A percentile compares a stretch with the other conserved stretches of the same genome.
Evolutionary conservation across 805 yeast species (phyloP).

Genomic region (Metschnikowia bowlesiae): DNA sequence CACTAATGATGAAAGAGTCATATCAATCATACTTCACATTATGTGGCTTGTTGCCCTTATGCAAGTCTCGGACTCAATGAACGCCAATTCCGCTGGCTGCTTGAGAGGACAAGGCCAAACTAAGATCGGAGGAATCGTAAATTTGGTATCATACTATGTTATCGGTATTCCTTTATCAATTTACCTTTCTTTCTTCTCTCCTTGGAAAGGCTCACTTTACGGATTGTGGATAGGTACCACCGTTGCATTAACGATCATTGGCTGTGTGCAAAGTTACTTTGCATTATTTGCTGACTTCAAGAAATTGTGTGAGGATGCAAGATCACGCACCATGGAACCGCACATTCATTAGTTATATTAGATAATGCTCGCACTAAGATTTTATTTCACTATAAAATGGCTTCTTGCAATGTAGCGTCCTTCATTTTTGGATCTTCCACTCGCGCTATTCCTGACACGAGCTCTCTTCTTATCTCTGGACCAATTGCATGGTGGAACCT

Average conservation of each 20-base stretch:
- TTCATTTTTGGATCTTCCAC: slow-evolving; percentile 23
- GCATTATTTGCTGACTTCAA: slow-evolving; percentile 45
- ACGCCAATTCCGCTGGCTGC: slow-evolving; percentile 72
- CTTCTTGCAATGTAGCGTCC: slow-evolving; percentile 38
- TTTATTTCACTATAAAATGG: slow-evolving; percentile 20
- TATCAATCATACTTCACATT: slow-evolving; percentile 45
- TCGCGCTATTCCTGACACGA: slow-evolving; percentile 79
- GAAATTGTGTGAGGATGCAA: slow-evolving; percentile 35
- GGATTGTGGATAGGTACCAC: slow-evolving; percentile 61
- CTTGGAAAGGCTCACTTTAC: slow-evolving; percentile 43
- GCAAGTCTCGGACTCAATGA: slow-evolving; percentile 66
- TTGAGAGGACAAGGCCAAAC: slow-evolving; percentile 77
- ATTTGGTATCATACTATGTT: slow-evolving; percentile 53
- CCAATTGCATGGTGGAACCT: slow-evolving; percentile 86
- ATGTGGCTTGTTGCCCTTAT: slow-evolving; percentile 63
- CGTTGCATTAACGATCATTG: slow-evolving; percentile 17
- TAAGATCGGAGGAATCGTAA: slow-evolving; percentile 56
- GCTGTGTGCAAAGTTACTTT: slow-evolving; percentile 21
- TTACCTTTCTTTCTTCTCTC: slow-evolving; percentile 47
- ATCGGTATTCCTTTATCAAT: slow-evolving; percentile 62
- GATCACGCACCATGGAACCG: slow-evolving; percentile 27
- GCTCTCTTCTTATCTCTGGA: slow-evolving; percentile 91
- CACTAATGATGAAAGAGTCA: slow-evolving; percentile 57
- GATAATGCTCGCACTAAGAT: background rate
- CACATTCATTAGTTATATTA: background rate